phyloP scores from a whole-genome alignment of 2,329 filamentous ascomycete species.

The Westerdykella ornata region DNA sequence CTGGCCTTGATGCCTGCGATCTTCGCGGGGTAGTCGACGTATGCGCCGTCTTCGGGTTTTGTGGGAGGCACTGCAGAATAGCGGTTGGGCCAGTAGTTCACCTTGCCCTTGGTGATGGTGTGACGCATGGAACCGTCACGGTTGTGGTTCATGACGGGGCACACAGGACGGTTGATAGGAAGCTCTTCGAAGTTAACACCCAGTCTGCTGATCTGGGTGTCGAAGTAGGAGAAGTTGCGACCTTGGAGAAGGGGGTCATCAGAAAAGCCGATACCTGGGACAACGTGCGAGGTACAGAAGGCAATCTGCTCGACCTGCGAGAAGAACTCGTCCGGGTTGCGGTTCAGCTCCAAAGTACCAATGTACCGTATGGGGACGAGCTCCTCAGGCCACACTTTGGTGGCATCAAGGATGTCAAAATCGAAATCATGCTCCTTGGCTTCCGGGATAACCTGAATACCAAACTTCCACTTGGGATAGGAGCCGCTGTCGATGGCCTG shows the following conservation, averaged over 20 bases:
- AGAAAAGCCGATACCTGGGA: constrained; percentile 70
- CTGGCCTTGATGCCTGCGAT: constrained; percentile 65
- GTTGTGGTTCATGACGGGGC: constrained; percentile 69
- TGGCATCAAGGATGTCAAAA: constrained; percentile 78
- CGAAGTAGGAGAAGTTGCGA: constrained; percentile 61
- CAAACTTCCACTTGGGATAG: constrained; percentile 74
- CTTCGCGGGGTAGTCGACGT: constrained; percentile 60
- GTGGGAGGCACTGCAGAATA: constrained; percentile 59
- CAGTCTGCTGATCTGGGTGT: constrained; percentile 63
- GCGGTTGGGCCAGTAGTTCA: constrained; percentile 77
- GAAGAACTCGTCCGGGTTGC: constrained; percentile 75
- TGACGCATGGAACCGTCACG: constrained; percentile 68
- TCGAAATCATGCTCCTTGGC: constrained; percentile 68
- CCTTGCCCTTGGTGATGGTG: constrained; percentile 63
- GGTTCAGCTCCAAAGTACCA: constrained; percentile 71
- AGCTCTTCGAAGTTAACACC: constrained; percentile 71
- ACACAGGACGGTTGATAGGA: constrained; percentile 69
- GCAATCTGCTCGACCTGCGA: constrained; percentile 75
- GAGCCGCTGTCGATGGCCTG: constrained; percentile 66
- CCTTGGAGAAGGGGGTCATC: constrained; percentile 70
- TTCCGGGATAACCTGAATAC: constrained; percentile 71
- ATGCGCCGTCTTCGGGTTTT: constrained; percentile 56
- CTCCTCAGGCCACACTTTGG: constrained; percentile 80
- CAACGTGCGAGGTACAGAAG: constrained; percentile 73
- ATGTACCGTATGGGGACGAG: constrained; percentile 68